phyloP scores from a whole-genome alignment of 257 asterid genomes.

The Craterostigma plantagineum region DNA sequence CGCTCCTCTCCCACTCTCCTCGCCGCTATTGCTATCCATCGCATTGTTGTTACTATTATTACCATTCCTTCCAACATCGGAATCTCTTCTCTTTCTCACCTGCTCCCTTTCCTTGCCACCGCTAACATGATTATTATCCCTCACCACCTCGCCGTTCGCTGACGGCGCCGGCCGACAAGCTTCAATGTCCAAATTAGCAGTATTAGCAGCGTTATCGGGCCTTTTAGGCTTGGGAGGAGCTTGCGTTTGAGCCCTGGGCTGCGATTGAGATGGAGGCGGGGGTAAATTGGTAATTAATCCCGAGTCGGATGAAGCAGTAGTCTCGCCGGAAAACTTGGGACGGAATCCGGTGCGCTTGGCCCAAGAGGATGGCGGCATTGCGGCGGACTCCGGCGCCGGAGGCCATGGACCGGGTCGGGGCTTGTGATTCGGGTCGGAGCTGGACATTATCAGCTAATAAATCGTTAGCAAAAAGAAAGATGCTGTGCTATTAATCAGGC shows the following conservation, averaged over 20 bases:
- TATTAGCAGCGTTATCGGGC: too few relatives aligned
- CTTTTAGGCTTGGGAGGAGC: too few relatives aligned
- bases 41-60: conserved; percentile 31
- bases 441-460: conserved; percentile 35
- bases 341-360: conserved; percentile 90
- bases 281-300: conserved; percentile 36
- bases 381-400: conserved; percentile 49
- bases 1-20: conserved; percentile 34
- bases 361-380: conserved; percentile 92
- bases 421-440: conserved; percentile 51
- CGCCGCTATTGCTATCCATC: conserved; percentile 29
- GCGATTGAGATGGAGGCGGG: conserved; percentile 18
- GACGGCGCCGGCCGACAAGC: conserved; percentile 44
- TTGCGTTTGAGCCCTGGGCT: conserved; percentile 19
- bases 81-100: conserved; percentile 75
- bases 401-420: conserved; percentile 73
- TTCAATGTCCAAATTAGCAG: conserved; percentile 42
- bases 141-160: conserved; percentile 47
- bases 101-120: conserved; percentile 26
- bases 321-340: conserved; percentile 90
- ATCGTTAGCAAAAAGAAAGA: conserved; percentile 7
- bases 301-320: conserved; percentile 51
- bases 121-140: conserved; percentile 14
- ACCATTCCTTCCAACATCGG: conserved; percentile 48
- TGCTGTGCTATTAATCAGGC: conserved; percentile 10